phyloP scores from a whole-genome alignment of 2,329 filamentous ascomycete genomes.

The Aspergillus sp. region DNA sequence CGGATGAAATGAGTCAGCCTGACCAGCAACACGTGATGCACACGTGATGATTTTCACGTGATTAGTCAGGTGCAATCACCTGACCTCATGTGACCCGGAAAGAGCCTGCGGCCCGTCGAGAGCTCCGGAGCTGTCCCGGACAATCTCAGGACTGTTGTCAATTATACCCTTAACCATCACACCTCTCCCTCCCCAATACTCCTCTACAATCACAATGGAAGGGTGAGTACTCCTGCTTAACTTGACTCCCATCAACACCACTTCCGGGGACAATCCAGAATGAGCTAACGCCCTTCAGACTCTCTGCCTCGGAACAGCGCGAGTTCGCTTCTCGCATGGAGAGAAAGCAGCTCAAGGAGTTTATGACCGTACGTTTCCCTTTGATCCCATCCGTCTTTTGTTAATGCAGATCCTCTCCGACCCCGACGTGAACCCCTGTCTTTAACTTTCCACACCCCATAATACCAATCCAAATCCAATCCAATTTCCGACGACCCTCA shows the following conservation, averaged over 20 bases:
- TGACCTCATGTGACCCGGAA: constrained; percentile 3
- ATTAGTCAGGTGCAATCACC: neutral
- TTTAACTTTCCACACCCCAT: neutral
- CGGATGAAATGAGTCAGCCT: neutral
- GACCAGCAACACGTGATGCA: neutral
- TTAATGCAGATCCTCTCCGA: neutral
- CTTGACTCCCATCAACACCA: neutral
- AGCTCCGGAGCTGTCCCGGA: constrained; percentile 18
- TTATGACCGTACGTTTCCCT: constrained; percentile 76
- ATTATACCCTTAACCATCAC: neutral
- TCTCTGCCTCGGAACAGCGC: constrained; percentile 79
- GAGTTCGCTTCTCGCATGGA: constrained; percentile 94
- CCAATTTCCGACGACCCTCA: neutral
- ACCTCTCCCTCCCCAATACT: neutral
- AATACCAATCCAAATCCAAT: neutral
- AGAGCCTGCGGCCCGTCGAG: constrained; percentile 18
- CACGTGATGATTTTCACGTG: neutral
- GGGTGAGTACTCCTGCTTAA: constrained; percentile 24
- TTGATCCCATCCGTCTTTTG: neutral
- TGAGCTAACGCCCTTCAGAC: constrained; percentile 46
- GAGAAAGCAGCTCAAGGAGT: constrained; percentile 98
- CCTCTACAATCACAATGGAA: constrained; percentile 35
- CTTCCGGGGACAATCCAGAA: neutral
- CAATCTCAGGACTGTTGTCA: constrained; percentile 1
- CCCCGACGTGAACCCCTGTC: neutral